Base-by-base conservation (phyloP, 2,329 filamentous ascomycete species). In the Arthrobotrys iridis region DNA sequence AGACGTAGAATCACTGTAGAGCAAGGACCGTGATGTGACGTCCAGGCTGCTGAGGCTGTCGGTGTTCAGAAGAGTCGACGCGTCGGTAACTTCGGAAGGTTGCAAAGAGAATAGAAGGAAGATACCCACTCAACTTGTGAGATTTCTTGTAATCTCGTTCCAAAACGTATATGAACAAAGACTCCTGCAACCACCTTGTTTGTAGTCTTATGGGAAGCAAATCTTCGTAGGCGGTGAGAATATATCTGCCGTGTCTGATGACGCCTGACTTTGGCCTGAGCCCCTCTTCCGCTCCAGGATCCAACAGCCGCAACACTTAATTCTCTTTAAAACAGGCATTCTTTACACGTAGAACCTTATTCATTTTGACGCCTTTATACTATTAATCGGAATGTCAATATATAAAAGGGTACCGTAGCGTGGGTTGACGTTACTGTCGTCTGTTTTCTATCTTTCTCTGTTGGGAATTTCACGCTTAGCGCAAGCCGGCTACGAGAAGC, bases 231-330 rank as follows among this genome's bases (percentile, higher is more conserved):
- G 11, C 18, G 2, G 46, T 6, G 28, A 18, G 46, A 13, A 30
- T 15, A 52, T 52, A 52, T 52, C 28, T 5, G 10, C 28, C 28
- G 28, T 33, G 10, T 10, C 28, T 33, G 28, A 33, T 33, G 28
- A 33, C 28, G 28, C 28, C 28, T 10, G 10, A 10, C 46, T 20
- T 5, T 10, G 26, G 11, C n/a, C 30, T 33, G 24, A 37, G 30
- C 48, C 30, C 50, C 18, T 35, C 50, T 55, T 18, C 18, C 15
- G 33, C 50, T 37, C 7, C n/a, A 22, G 28, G 50, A 55, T 55
- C 15, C 50, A 55, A 55, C 50, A 55, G 30, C 50, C 50, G 11
- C 50, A 55, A 55, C 50, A 55, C 50, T 55, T 55, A 55, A 55
- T 55, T 55, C 50, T 10, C 11, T 35, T 18, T 24, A 8, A 22